These are phyloP conservation scores for Eimeria sp. DNA, from an alignment of 169 alveolate genomes.

Conservation along the genomic window DNA sequence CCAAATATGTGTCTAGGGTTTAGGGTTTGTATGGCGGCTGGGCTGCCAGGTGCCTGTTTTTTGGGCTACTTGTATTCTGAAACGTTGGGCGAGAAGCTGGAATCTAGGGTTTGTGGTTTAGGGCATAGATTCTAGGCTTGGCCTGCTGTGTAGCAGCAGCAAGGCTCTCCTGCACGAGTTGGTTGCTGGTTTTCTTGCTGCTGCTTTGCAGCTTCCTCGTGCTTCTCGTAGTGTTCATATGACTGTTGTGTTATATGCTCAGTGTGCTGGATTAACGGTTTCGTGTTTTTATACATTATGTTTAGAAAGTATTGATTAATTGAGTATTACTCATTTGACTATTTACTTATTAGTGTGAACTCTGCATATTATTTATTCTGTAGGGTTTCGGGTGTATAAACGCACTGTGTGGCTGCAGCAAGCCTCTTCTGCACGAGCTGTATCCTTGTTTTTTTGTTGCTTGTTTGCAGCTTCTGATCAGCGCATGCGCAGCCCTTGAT, in stretches of 20 bases:
- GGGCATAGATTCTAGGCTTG: no score
- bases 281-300: no score
- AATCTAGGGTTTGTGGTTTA: no score
- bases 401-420: constrained; percentile 17
- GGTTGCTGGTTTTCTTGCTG: not conserved
- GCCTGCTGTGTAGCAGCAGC: not conserved
- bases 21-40: not conserved
- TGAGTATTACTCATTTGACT: no score
- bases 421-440: constrained; percentile 38
- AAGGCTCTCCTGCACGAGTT: constrained; percentile 6
- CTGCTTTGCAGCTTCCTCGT: not conserved
- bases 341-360: no score
- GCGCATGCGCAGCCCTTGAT: constrained; percentile 80
- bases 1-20: not conserved
- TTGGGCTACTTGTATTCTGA: no score
- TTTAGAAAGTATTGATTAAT: no score
- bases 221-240: no score
- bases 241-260: no score
- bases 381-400: not conserved
- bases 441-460: not conserved
- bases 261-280: not conserved
- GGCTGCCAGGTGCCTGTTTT: no score
- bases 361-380: no score
- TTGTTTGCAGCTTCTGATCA: constrained; percentile 27
- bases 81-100: no score